A percentile compares a stretch with the other conserved stretches of the same genome.
Conservation (phyloP, 805 yeast genomes). For the Candida pseudofarinosa region DNA sequence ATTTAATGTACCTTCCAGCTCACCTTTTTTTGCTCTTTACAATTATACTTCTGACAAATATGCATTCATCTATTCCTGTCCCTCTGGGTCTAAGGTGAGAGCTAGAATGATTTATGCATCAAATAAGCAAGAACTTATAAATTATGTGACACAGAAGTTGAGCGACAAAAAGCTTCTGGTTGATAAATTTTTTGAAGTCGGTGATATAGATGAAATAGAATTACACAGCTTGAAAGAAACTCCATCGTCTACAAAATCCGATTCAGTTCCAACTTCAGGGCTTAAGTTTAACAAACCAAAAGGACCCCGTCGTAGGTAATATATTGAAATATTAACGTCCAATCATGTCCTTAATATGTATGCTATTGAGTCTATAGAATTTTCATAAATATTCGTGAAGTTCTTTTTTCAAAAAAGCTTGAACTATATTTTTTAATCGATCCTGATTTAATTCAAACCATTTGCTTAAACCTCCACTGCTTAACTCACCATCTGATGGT, state of each 20-base stretch:
- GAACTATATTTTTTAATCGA: slow-evolving; percentile 19
- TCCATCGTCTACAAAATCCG: slow-evolving; percentile 8
- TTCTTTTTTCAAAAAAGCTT: slow-evolving; percentile 20
- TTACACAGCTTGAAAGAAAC: slow-evolving; percentile 37
- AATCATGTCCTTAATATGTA: not conserved
- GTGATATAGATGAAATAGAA: slow-evolving; percentile 69
- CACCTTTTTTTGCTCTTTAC: slow-evolving; percentile 59
- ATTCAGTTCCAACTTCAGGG: slow-evolving; percentile 3
- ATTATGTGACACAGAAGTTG: slow-evolving; percentile 39
- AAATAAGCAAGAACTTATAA: slow-evolving; percentile 58
- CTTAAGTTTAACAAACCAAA: slow-evolving; percentile 55
- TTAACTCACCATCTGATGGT: not conserved
- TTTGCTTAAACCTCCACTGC: slow-evolving; percentile 6
- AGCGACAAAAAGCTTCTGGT: slow-evolving; percentile 27
- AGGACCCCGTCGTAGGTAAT: slow-evolving; percentile 56
- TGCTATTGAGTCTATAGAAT: not conserved
- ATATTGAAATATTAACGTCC: not conserved
- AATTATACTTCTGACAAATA: slow-evolving; percentile 33
- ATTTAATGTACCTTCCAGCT: slow-evolving; percentile 21
- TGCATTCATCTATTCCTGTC: slow-evolving; percentile 81
- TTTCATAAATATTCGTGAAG: slow-evolving; percentile 7
- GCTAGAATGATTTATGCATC: slow-evolving; percentile 93
- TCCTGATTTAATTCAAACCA: slow-evolving; percentile 15
- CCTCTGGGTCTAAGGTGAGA: slow-evolving; percentile 83
- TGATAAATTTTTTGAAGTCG: slow-evolving; percentile 58